Evolutionary conservation across 768 basidiomycete genomes (phyloP).

Genomic region (Tulasnella sp.): DNA sequence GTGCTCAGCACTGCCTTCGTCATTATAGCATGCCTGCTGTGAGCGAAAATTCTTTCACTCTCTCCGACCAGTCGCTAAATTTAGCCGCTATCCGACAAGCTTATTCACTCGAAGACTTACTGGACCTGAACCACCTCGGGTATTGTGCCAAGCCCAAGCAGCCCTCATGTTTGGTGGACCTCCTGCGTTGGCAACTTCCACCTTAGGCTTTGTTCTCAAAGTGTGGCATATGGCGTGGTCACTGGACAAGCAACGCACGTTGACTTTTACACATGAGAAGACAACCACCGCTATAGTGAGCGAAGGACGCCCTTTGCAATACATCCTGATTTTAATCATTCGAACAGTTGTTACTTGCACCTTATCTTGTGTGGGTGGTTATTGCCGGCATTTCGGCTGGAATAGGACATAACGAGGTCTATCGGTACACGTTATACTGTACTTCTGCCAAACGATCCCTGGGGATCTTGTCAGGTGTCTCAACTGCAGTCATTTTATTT

Average conservation of each 20-base stretch:
- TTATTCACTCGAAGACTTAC: neutral
- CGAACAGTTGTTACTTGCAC: neutral
- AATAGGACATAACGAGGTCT: neutral
- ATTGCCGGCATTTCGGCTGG: neutral
- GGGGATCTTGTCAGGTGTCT: constrained; percentile 5
- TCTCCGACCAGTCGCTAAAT: neutral
- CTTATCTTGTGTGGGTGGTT: constrained; percentile 6
- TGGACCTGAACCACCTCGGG: neutral
- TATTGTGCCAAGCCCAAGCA: constrained; percentile 4
- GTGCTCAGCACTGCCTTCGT: neutral
- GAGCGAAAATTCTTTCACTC: neutral
- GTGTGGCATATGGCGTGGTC: constrained; percentile 8
- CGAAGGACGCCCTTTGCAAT: neutral
- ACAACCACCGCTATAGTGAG: neutral
- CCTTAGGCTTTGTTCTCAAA: constrained; percentile 5
- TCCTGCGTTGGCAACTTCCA: constrained; percentile 1
- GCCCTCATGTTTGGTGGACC: constrained; percentile 7
- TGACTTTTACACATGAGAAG: neutral
- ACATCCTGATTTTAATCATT: too few species aligned
- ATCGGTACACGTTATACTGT: constrained; percentile 3
- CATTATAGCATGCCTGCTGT: constrained; percentile 1
- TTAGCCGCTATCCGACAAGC: neutral
- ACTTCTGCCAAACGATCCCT: constrained; percentile 2
- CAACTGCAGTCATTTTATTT: neutral
- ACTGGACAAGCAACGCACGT: neutral